These are phyloP conservation scores for Fusarium pseudoanthophilum DNA, from an alignment of 2,329 filamentous ascomycete species.

Conservation along the genomic window DNA sequence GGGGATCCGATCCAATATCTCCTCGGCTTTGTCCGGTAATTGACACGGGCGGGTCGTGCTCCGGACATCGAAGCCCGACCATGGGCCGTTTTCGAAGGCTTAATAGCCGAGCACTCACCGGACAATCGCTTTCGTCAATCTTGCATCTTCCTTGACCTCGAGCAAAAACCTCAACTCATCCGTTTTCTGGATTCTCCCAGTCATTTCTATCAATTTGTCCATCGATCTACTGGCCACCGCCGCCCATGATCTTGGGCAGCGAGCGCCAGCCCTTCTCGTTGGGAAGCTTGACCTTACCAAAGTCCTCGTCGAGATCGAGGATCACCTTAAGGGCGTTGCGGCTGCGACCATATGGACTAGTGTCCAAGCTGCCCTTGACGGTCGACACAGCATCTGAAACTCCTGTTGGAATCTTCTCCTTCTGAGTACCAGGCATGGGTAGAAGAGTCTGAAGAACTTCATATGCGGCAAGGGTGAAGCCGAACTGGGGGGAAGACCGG, in stretches of 20 bases:
- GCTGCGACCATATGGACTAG: conserved; percentile 69
- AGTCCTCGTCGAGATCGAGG: conserved; percentile 92
- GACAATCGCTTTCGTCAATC: conserved; percentile 24
- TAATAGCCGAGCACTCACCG: conserved; percentile 41
- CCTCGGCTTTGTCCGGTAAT: conserved; percentile 34
- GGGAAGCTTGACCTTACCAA: conserved; percentile 77
- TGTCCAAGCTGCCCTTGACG: conserved; percentile 47
- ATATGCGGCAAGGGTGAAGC: conserved; percentile 95
- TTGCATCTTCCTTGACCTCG: conserved; percentile 13
- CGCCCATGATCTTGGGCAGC: conserved; percentile 62
- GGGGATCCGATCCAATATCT: not conserved
- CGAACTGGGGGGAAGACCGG: conserved; percentile 95
- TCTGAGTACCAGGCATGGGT: conserved; percentile 73
- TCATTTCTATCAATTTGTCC: conserved; percentile 6
- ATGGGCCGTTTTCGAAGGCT: conserved; percentile 11
- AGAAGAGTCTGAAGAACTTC: conserved; percentile 86
- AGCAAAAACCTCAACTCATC: conserved; percentile 3
- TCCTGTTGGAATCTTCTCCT: conserved; percentile 66
- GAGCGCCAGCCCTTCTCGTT: conserved; percentile 64
- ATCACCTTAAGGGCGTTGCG: conserved; percentile 96
- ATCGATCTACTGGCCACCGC: conserved; percentile 46
- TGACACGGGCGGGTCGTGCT: conserved; percentile 19
- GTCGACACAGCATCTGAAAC: conserved; percentile 71
- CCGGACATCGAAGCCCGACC: conserved; percentile 34
- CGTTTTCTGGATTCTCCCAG: not conserved